phyloP scores from a whole-genome alignment of 2,329 filamentous ascomycete species.

The Colletotrichum zoysiae region DNA sequence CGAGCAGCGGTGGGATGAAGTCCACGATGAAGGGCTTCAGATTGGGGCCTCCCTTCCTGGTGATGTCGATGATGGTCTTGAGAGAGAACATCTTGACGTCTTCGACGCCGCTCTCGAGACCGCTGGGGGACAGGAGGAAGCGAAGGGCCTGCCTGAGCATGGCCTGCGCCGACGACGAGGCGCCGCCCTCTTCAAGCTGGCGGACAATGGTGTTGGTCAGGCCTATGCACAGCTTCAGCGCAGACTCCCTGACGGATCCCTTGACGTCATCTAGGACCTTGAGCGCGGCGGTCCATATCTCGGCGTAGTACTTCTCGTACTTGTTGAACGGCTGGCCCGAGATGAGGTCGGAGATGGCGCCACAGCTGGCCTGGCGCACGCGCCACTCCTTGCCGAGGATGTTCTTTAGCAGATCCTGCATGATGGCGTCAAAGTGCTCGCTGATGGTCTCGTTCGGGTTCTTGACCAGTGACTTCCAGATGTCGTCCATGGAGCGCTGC shows the following conservation, averaged over 20 bases:
- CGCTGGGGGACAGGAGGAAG: constrained; percentile 89
- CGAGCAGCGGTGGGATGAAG: constrained; percentile 84
- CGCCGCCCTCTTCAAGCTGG: constrained; percentile 83
- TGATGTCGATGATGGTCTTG: constrained; percentile 86
- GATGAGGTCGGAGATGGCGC: constrained; percentile 88
- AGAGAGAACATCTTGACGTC: constrained; percentile 89
- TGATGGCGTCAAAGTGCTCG: constrained; percentile 86
- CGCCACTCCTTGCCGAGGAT: constrained; percentile 95
- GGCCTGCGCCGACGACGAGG: constrained; percentile 75
- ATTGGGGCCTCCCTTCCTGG: constrained; percentile 87
- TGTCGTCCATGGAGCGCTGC: constrained; percentile 95
- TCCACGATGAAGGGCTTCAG: constrained; percentile 84
- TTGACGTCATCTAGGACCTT: constrained; percentile 98
- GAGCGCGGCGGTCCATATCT: constrained; percentile 88
- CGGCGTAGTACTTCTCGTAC: constrained; percentile 86
- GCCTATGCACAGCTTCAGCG: constrained; percentile 83
- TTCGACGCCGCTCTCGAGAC: constrained; percentile 87
- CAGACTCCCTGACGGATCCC: constrained; percentile 84
- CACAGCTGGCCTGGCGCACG: constrained; percentile 90
- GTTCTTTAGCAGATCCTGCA: constrained; percentile 86
- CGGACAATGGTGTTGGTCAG: constrained; percentile 88
- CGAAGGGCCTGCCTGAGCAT: constrained; percentile 91
- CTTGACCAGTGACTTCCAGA: constrained; percentile 96
- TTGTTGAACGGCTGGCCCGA: constrained; percentile 81
- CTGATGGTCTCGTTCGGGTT: constrained; percentile 83